A percentile compares a stretch with the other conserved stretches of the same genome.
phyloP scores from a whole-genome alignment of 2,329 filamentous ascomycete species.

The Xylariomycetidae sp. region DNA sequence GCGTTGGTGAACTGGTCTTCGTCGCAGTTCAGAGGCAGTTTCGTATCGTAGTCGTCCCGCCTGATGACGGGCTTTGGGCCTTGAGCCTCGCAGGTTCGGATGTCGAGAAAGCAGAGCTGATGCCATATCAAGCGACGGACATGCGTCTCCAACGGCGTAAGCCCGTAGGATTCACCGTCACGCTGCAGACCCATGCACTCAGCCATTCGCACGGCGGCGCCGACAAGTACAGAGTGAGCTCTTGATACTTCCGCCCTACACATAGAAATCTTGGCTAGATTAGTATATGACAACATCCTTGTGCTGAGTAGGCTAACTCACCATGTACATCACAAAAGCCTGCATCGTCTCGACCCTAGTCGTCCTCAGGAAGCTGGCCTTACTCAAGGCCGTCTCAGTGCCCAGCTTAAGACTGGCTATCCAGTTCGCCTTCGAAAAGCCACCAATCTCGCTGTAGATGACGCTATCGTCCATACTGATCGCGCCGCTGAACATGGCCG shows the following conservation, averaged over 20 bases:
- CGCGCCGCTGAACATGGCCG: slow-evolving; percentile 63
- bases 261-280: slow-evolving; percentile 54
- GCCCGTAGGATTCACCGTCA: slow-evolving; percentile 62
- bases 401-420: slow-evolving; percentile 61
- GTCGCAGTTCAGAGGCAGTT: slow-evolving; percentile 65
- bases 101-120: slow-evolving; percentile 72
- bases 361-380: slow-evolving; percentile 67
- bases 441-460: slow-evolving; percentile 48
- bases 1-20: slow-evolving; percentile 55
- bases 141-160: slow-evolving; percentile 65
- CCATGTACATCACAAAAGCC: slow-evolving; percentile 72
- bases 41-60: slow-evolving; percentile 71
- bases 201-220: slow-evolving; percentile 67
- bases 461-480: slow-evolving; percentile 58
- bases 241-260: slow-evolving; percentile 69
- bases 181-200: slow-evolving; percentile 75
- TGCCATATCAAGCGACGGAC: slow-evolving; percentile 71
- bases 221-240: slow-evolving; percentile 67
- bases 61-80: slow-evolving; percentile 68
- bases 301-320: slow-evolving; percentile 33
- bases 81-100: slow-evolving; percentile 69
- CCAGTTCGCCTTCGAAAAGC: slow-evolving; percentile 48
- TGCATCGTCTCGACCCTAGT: slow-evolving; percentile 70
- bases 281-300: slow-evolving; percentile 9
- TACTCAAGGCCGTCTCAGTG: slow-evolving; percentile 62